Conservation (phyloP, 202 grass and related monocot genomes). For the Dendrocalamus latiflorus region DNA sequence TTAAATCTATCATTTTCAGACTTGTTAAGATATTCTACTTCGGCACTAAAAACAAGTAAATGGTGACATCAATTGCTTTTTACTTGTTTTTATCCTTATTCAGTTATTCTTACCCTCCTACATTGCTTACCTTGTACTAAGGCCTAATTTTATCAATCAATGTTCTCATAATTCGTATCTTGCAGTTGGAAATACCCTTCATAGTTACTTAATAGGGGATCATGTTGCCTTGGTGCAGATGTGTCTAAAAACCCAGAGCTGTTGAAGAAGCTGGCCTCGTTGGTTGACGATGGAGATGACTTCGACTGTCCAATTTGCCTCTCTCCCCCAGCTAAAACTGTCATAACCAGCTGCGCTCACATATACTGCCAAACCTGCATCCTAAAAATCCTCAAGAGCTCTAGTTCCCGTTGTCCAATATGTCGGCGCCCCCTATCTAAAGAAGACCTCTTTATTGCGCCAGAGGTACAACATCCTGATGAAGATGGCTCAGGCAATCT, state of each 20-base stretch:
- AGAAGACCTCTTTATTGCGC: conserved; percentile 77
- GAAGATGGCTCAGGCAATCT: conserved; percentile 38
- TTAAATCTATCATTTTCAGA: not conserved
- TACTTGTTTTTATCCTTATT: not conserved
- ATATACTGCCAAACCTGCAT: conserved; percentile 91
- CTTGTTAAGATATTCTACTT: not conserved
- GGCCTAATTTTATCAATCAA: not conserved
- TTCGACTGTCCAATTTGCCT: conserved; percentile 95
- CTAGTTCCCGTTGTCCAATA: conserved; percentile 79
- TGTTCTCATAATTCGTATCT: not conserved
- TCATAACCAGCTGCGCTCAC: conserved; percentile 87
- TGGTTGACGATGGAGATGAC: conserved; percentile 91
- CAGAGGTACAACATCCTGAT: conserved; percentile 40
- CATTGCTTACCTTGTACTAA: not conserved
- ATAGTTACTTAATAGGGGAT: not conserved
- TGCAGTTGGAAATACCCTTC: not conserved
- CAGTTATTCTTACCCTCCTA: not conserved
- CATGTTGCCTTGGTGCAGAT: conserved; percentile 45
- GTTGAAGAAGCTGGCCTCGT: conserved; percentile 75
- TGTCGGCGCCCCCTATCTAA: conserved; percentile 71
- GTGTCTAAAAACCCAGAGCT: conserved; percentile 71
- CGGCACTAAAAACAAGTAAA: not conserved
- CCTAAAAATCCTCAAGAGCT: no score
- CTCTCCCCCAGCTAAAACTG: conserved; percentile 66
- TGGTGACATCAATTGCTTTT: not conserved